phyloP scores from a whole-genome alignment of 495 filamentous ascomycete species.

The Lophiostoma macrostomum region DNA sequence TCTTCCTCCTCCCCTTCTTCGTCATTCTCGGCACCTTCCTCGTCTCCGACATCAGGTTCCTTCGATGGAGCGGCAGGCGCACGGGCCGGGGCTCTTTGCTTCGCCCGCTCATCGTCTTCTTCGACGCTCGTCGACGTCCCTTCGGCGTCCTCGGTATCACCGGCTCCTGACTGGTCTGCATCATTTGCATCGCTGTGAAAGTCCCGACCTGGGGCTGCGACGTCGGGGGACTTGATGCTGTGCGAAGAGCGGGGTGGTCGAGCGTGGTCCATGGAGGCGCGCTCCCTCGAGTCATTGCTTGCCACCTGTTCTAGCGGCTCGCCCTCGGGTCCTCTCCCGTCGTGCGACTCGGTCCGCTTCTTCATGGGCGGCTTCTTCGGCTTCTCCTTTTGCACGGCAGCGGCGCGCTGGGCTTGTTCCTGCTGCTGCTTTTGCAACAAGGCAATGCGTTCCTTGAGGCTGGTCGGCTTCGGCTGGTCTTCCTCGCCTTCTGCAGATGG shows the following conservation, averaged over 20 bases:
- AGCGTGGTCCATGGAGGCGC: constrained; percentile 38
- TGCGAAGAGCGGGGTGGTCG: constrained; percentile 43
- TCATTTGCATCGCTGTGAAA: constrained; percentile 77
- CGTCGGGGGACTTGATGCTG: constrained; percentile 55
- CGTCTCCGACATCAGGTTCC: constrained; percentile 40
- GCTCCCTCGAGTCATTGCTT: constrained; percentile 30
- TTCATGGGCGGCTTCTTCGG: constrained; percentile 71
- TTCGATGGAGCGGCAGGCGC: constrained; percentile 27
- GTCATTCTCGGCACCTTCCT: constrained; percentile 49
- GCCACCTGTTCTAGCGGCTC: constrained; percentile 32
- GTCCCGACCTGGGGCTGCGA: constrained; percentile 47
- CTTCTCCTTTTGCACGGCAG: constrained; percentile 80
- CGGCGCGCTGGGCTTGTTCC: constrained; percentile 77
- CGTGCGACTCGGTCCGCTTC: constrained; percentile 64
- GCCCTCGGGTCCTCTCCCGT: constrained; percentile 18
- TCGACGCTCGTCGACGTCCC: constrained; percentile 72
- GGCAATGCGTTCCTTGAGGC: constrained; percentile 90
- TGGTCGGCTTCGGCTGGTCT: constrained; percentile 83
- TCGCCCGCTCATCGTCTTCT: constrained; percentile 59
- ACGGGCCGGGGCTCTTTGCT: constrained; percentile 20
- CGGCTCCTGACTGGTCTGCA: constrained; percentile 83
- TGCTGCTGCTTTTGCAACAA: constrained; percentile 89
- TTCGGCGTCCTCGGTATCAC: constrained; percentile 78
- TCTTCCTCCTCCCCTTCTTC: constrained; percentile 70
- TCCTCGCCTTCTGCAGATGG: constrained; percentile 55